Evolutionary conservation across 2,329 filamentous ascomycete species (phyloP), one percentile per base, ranked within the genome.

Genomic region (Epichloe gansuensis): DNA sequence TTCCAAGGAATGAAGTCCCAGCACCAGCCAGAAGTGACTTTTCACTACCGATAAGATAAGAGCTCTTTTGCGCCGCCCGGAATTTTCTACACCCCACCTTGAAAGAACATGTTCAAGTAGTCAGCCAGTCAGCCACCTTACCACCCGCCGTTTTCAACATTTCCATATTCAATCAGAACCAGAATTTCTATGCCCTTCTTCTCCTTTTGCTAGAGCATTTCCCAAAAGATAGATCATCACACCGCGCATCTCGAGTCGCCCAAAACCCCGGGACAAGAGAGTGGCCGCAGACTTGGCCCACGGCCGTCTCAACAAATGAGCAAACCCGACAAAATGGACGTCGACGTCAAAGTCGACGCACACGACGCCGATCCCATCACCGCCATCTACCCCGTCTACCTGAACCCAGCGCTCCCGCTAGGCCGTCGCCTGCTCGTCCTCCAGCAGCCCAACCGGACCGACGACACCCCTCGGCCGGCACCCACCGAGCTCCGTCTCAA

Each of bases 401-500:
- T 95, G 64, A 95, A 90, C 60, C 85, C 88, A 23, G 72, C 77
- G 21, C 78, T 85, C 45, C 75, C 81, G 4, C 65, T 69, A 15
- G 73, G 74, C 61, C 81, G 80, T 54, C 77, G 84, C 58, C 79
- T 89, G 54, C 84, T 91, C 61, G 79, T 97, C 56, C 79, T 98
- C 45, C 90, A 97, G 71, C 94, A 95, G 67, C 85, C 90, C 27
- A 90, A 90, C 69, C 85, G 87, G 56, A 74, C 75, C 40, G 74
- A 80, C 53, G 77, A 84, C 56, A 63, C 68, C 11, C 59, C 67
- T 45, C 69, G 71, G 11, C 61, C 68, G 46, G 67, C 79, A 23
- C 86, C 91, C 11, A 73, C 80, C 15, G 81, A 85, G 60, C 74
- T 97, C 61, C 88, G 91, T 58, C 73, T 95, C 65, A 98, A 97